Evolutionary conservation across 2,329 filamentous ascomycete genomes (phyloP), one percentile per base, ranked within the genome.

Genomic region (Ascochyta rabiei): DNA sequence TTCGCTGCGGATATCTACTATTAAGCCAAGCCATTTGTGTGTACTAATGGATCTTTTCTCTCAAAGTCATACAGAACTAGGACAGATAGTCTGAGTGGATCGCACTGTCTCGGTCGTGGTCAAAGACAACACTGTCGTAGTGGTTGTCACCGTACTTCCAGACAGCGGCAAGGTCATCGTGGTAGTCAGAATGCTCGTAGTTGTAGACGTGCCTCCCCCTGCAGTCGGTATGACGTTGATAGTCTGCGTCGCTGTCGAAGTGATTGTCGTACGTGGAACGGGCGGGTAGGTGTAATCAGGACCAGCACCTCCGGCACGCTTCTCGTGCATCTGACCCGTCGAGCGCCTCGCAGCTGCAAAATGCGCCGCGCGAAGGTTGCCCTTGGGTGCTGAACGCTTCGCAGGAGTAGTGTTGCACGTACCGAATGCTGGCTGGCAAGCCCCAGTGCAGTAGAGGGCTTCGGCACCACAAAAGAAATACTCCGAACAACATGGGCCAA

Each of bases 341-440:
- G 57, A 43, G 28, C 51, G 51, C 34, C 40, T 48, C 5, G n/a
- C 33, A 21, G 51, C 39, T 30, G 54, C 53, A 19, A 49, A 59
- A 50, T 42, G 38, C 24, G 18, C 62, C 38, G 38, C 55, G 39
- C 19, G 48, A 52, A 39, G 56, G 9, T 46, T 64, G 46, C 39
- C 62, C 18, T 54, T 64, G 18, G 52, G 56, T 18, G 46, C 42
- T 15, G 55, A 52, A 39, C 62, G 64, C n/a, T 59, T 53, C 13
- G 70, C 44, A 57, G 67, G 68, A 30, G 65, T 60, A 13, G 71
- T 74, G 18, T 73, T 76, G 50, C 78, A 79, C n/a, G 64, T 67
- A 6, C 75, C 76, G 42, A 75, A 60, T 40, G 68, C 70, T 3
- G 41, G 40, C 35, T 55, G 52, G 26, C 52, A 55, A 6, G 34